Evolutionary conservation across 192 early-diverging fungal species (phyloP).

Genomic region (Dissophora ornata): DNA sequence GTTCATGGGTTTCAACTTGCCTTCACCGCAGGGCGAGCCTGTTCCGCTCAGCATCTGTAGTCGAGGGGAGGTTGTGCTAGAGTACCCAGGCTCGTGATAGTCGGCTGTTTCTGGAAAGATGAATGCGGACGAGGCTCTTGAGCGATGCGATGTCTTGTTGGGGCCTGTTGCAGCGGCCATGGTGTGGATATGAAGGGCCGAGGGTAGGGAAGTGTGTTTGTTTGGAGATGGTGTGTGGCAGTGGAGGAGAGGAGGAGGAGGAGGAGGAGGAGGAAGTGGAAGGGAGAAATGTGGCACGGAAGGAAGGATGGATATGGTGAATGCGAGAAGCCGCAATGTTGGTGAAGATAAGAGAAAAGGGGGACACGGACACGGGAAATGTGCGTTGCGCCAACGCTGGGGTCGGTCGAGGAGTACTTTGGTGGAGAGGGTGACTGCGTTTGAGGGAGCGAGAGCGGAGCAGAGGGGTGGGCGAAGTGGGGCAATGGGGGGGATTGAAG

Average conservation of each 20-base stretch:
- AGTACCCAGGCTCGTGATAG: conserved; percentile 36
- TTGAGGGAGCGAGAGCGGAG: too few species aligned
- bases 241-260: neutral
- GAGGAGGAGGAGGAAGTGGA: neutral
- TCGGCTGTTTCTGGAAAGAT: conserved; percentile 48
- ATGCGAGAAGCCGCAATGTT: neutral
- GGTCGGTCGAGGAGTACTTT: too few species aligned
- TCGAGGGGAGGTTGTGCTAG: conserved; percentile 26
- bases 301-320: neutral
- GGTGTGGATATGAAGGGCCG: neutral
- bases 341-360: too few species aligned
- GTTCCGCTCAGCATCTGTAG: conserved; percentile 47
- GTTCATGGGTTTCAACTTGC: conserved; percentile 12
- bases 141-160: conserved; percentile 31
- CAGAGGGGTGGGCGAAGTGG: neutral
- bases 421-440: too few species aligned
- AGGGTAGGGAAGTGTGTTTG: neutral
- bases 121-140: conserved; percentile 32
- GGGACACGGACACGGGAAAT: too few species aligned
- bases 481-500: too few species aligned
- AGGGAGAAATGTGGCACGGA: neutral
- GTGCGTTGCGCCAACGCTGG: too few species aligned
- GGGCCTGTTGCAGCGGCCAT: conserved; percentile 1
- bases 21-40: conserved; percentile 50
- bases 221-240: neutral